Evolutionary conservation across 2,329 filamentous ascomycete genomes (phyloP), one percentile per base, ranked within the genome.

Genomic region (Fusarium nygamai): DNA sequence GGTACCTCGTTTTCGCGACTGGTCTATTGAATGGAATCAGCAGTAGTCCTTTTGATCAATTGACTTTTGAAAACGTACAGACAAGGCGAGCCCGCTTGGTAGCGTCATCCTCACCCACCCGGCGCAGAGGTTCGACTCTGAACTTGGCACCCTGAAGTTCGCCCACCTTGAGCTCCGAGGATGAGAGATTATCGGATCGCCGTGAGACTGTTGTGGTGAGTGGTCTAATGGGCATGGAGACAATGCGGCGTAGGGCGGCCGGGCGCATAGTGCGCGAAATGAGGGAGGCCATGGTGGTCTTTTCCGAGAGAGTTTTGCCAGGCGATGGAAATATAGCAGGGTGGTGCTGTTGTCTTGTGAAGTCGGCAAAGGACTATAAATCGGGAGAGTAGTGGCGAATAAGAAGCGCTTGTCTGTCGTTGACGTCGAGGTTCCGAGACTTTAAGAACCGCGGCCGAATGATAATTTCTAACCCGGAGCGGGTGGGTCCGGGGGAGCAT

Each of bases 1-100:
- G 76, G 93, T 98, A 77, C 96, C 96, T 82, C 96, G 92, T 85
- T 99, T 99, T 78, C 96, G 93, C 83, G 93, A 96, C 86, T 99
- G 96, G 86, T 99, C 96, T 20, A 14, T 53, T 59, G 14, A 17
- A 9, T 67, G 59, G 60, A 34, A 36, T 46, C 46, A 47, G 43
- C n/a, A 38, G 69, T 44, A 24, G 20, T 29, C 27, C 27, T 47
- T 24, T 29, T 62, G 33, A 65, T 66, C 46, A 51, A 27, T 36
- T 16, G 22, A n/a, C 22, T 14, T 29, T 58, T 48, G 34, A 51
- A 39, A 41, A 79, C 92, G 38, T 82, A 91, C 89, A 90, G 31
- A 91, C 87, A 80, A 99, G 90, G 75, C 96, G 91, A 46, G 96
- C 95, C 77, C 96, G 91, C 91, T 93, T 98, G 41, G 96, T 99